Conservation (phyloP, 75 land plant species). For the Picea sitchensis region DNA sequence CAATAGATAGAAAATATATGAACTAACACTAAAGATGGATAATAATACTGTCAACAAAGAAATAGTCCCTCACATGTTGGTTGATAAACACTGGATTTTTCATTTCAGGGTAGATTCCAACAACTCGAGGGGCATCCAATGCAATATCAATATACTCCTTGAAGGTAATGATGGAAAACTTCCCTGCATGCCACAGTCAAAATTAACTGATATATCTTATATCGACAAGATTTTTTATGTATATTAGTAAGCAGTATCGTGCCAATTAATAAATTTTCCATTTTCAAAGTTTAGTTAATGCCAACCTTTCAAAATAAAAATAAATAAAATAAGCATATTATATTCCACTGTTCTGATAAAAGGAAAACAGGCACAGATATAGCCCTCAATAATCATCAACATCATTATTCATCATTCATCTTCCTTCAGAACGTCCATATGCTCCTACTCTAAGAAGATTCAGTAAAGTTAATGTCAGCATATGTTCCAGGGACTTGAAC, state of each 20-base stretch:
- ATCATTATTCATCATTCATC: too few species aligned
- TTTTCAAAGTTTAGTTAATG: constrained; percentile 1
- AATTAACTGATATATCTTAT: not conserved
- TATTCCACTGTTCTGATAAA: too few species aligned
- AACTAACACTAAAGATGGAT: not conserved
- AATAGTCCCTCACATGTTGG: constrained; percentile 61
- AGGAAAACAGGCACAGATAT: too few species aligned
- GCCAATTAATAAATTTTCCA: not conserved
- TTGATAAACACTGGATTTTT: constrained; percentile 94
- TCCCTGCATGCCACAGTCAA: constrained; percentile 40
- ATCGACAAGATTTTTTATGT: not conserved
- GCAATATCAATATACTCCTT: constrained; percentile 90
- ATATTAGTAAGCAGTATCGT: not conserved
- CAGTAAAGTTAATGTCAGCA: too few species aligned
- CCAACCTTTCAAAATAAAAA: not conserved
- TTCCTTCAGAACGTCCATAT: too few species aligned
- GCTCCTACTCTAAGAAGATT: too few species aligned
- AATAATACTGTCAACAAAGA: not conserved
- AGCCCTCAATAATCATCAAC: too few species aligned
- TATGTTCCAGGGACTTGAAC: too few species aligned
- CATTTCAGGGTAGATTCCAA: constrained; percentile 96
- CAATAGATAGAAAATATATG: not conserved
- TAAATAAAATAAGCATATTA: not conserved
- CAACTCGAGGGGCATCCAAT: constrained; percentile 77
- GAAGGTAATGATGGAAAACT: constrained; percentile 75